Evolutionary conservation across 257 asterid genomes (phyloP).

Genomic region (Scutellaria barbata): DNA sequence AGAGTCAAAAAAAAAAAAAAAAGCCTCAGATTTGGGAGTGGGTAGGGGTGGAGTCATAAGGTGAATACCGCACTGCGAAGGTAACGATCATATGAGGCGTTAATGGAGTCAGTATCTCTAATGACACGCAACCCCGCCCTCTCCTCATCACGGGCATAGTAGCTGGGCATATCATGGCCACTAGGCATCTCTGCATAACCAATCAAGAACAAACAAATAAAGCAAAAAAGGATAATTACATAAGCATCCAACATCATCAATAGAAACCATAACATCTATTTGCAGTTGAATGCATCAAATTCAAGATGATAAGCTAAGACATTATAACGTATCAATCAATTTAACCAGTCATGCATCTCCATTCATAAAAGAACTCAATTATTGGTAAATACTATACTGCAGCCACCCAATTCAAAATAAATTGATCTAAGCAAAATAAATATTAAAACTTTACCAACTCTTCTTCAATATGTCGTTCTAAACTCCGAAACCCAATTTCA

Average conservation of each 20-base stretch:
- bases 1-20: too few species aligned
- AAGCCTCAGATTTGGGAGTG: too few species aligned
- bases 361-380: not conserved
- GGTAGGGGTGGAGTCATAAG: not conserved
- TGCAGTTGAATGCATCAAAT: conserved; percentile 1
- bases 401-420: conserved; percentile 6
- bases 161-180: conserved; percentile 54
- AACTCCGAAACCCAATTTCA: conserved; percentile 33
- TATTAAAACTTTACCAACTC: not conserved
- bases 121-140: conserved; percentile 52
- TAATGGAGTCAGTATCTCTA: conserved; percentile 71
- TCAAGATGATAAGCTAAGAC: not conserved
- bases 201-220: conserved; percentile 20
- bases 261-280: not conserved
- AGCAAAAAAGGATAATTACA: not conserved
- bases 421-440: not conserved
- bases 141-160: conserved; percentile 55
- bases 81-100: conserved; percentile 86
- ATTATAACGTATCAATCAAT: not conserved
- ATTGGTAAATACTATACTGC: not conserved
- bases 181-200: conserved; percentile 57
- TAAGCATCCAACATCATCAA: conserved; percentile 3
- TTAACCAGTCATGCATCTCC: conserved; percentile 20
- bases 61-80: conserved; percentile 63
- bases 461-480: conserved; percentile 10